Evolutionary conservation across 2,329 filamentous ascomycete genomes (phyloP).

Genomic region (Myriosclerotinia scirpicola): DNA sequence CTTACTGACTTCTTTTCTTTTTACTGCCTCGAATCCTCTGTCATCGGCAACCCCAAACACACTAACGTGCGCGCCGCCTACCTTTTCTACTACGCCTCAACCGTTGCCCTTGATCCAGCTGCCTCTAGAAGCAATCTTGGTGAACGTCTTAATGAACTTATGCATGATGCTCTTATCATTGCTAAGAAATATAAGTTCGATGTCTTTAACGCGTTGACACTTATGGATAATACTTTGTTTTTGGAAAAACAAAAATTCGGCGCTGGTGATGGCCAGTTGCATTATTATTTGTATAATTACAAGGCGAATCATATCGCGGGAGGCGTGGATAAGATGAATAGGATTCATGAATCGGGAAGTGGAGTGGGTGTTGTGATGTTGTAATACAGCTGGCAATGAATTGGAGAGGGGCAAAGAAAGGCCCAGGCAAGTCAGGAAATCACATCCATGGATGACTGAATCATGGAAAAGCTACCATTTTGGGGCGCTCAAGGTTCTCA

Average conservation of each 20-base stretch:
- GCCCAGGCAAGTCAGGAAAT: not conserved
- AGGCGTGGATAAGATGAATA: slow-evolving; percentile 77
- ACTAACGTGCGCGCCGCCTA: slow-evolving; percentile 85
- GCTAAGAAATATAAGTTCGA: slow-evolving; percentile 85
- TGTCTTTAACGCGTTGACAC: slow-evolving; percentile 92
- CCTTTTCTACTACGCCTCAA: slow-evolving; percentile 93
- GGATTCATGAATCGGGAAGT: slow-evolving; percentile 75
- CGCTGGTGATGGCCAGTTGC: slow-evolving; percentile 87
- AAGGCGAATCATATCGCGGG: slow-evolving; percentile 80
- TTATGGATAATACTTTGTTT: slow-evolving; percentile 93
- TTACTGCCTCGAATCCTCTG: slow-evolving; percentile 89
- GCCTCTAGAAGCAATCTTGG: slow-evolving; percentile 62
- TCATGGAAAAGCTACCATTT: not conserved
- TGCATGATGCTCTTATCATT: slow-evolving; percentile 82
- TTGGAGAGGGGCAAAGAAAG: not conserved
- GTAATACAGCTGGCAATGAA: slow-evolving; percentile 39
- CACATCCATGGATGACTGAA: not conserved
- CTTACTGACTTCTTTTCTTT: slow-evolving; percentile 98
- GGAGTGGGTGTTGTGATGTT: slow-evolving; percentile 89
- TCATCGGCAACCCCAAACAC: slow-evolving; percentile 80
- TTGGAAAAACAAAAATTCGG: slow-evolving; percentile 93
- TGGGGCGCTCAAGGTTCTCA: not conserved
- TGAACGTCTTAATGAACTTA: slow-evolving; percentile 74
- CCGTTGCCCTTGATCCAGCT: slow-evolving; percentile 65
- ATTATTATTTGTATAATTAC: slow-evolving; percentile 99